Evolutionary conservation across 805 yeast genomes (phyloP), one percentile per base, ranked within the genome.

Genomic region (Lachancea mirantina): DNA sequence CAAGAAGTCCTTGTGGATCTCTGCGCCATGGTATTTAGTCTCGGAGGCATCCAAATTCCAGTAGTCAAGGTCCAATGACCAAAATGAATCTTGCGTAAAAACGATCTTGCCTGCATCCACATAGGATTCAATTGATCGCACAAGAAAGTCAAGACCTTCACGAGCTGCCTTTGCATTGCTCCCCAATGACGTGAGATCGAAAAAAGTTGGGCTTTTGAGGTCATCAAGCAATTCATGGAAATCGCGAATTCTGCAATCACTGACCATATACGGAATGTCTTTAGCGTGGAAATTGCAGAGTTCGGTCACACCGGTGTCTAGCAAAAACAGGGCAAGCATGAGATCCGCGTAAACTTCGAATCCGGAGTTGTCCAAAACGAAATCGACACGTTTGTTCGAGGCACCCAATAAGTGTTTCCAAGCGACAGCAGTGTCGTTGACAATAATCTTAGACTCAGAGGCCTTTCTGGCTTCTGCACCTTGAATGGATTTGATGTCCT

Each of bases 241-340:
- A 60, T 92, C 99, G 49, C 76, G 77, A 18, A 84, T 73, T 76
- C 87, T 76, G 6, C 92, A 94, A 58, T 92, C 99, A 45, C 95
- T 84, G 13, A 92, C 97, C 79, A 92, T 89, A 94, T 97, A 92
- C 20, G 97, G 96, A 39, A 87, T 72, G 32, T 76, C 74, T 58
- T 92, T 92, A 43, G 94, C 85, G 58, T 92, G 98, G 41, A 88
- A 66, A 13, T 76, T 78, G 39, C 89, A 74, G 35, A 71, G 64
- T 14, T 65, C 61, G 10, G 74, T 78, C 14, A 88, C 55, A n/a
- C 73, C 71, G 10, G 83, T 60, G 46, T 88, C 94, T 15, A 92
- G 59, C 40, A 83, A 49, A 54, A 81, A 79, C 28, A 81, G 57
- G 2, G 78, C 65, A 26, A 82, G 61, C 38, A 78, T 63, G 45